Percentiles rank a stretch among this genome's conserved stretches.
Evolutionary conservation across 768 basidiomycete genomes (phyloP).

Genomic region (Auriculariales sp.): DNA sequence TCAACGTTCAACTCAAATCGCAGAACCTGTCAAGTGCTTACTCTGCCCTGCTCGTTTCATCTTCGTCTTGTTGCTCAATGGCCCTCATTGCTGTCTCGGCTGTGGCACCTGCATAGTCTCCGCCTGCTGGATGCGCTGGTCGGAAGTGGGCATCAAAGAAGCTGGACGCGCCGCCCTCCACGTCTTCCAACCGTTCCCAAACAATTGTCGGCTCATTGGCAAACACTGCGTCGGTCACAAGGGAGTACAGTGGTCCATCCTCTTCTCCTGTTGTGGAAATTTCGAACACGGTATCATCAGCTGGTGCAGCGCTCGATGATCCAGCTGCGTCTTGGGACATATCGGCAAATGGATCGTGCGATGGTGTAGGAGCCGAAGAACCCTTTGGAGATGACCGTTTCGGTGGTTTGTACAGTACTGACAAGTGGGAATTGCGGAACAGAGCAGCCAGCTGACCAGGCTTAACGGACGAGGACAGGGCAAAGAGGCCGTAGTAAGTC

Average conservation of each 20-base stretch:
- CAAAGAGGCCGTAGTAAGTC: slow-evolving; percentile 79
- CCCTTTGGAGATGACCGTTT: slow-evolving; percentile 4
- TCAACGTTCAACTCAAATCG: slow-evolving; percentile 1
- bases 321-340: too few relatives aligned
- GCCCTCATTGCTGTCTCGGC: slow-evolving; percentile 44
- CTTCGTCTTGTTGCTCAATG: slow-evolving; percentile 24
- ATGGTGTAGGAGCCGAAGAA: slow-evolving; percentile 12
- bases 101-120: slow-evolving; percentile 65
- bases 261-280: slow-evolving; percentile 12
- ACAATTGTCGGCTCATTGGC: slow-evolving; percentile 62
- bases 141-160: slow-evolving; percentile 68
- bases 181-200: slow-evolving; percentile 84
- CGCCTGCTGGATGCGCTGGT: slow-evolving; percentile 52
- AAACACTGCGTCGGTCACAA: slow-evolving; percentile 80
- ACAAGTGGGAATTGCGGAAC: slow-evolving; percentile 82
- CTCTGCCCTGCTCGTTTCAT: slow-evolving; percentile 30
- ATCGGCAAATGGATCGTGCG: too few relatives aligned
- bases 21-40: slow-evolving; percentile 18
- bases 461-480: slow-evolving; percentile 37
- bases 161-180: slow-evolving; percentile 62
- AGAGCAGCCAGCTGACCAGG: slow-evolving; percentile 63
- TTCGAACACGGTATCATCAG: neutral
- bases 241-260: slow-evolving; percentile 48
- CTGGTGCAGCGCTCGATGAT: neutral
- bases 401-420: slow-evolving; percentile 62